Evolutionary conservation across 306 rosid genomes (phyloP).

Genomic region (Phaseolus lunatus): DNA sequence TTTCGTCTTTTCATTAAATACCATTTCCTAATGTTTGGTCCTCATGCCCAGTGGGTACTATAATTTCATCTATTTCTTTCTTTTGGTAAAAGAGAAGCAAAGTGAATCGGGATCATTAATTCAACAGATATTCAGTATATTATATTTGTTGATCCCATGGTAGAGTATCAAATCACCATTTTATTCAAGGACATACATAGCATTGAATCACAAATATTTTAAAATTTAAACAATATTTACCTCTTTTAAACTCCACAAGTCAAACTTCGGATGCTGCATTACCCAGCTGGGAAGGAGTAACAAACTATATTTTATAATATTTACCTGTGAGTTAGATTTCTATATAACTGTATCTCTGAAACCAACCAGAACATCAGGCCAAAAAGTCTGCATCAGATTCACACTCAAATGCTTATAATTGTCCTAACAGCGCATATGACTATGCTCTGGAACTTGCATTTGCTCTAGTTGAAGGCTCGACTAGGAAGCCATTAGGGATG

Average conservation of each 20-base stretch:
- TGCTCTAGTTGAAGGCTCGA: slow-evolving; percentile 45
- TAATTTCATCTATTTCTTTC: background rate
- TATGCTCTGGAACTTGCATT: slow-evolving; percentile 39
- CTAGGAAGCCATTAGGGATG: slow-evolving; percentile 35
- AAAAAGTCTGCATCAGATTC: slow-evolving; percentile 34
- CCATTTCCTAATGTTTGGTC: too few relatives aligned
- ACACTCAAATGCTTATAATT: slow-evolving; percentile 4
- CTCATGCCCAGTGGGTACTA: background rate
- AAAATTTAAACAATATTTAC: slow-evolving; percentile 1
- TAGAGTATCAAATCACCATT: slow-evolving; percentile 17
- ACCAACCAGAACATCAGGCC: slow-evolving; percentile 33
- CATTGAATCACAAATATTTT: background rate
- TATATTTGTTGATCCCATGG: background rate
- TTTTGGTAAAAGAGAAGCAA: background rate
- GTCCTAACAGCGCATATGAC: slow-evolving; percentile 6
- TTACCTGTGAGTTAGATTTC: slow-evolving; percentile 28
- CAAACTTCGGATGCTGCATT: slow-evolving; percentile 12
- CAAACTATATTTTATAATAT: background rate
- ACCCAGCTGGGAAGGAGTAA: background rate
- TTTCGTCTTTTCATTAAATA: too few relatives aligned
- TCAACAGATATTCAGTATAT: background rate
- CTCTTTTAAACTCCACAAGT: background rate
- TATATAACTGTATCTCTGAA: slow-evolving; percentile 1
- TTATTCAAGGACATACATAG: slow-evolving; percentile 1
- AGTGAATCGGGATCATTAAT: background rate